Conservation (phyloP, 2,329 filamentous ascomycete species). For the Talaromyces sp. region DNA sequence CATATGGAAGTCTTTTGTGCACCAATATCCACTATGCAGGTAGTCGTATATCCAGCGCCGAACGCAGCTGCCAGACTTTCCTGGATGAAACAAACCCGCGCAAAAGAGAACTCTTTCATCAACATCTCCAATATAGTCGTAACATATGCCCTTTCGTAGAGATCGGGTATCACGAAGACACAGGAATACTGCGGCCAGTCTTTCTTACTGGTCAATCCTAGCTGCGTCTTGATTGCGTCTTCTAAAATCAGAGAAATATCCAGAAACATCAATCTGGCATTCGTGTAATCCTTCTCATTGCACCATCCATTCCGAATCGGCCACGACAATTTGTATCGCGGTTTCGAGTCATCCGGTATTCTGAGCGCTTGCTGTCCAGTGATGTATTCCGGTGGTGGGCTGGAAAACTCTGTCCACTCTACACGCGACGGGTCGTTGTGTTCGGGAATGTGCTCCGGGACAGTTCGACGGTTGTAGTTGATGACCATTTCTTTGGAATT, state of each 20-base stretch:
- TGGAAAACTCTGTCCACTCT: slow-evolving; percentile 84
- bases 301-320: slow-evolving; percentile 81
- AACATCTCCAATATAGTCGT: slow-evolving; percentile 79
- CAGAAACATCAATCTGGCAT: slow-evolving; percentile 74
- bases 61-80: slow-evolving; percentile 94
- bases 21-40: slow-evolving; percentile 93
- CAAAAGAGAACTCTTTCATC: slow-evolving; percentile 86
- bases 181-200: slow-evolving; percentile 90
- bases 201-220: slow-evolving; percentile 72
- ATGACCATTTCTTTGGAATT: slow-evolving; percentile 95
- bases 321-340: slow-evolving; percentile 90
- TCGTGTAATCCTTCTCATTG: slow-evolving; percentile 84
- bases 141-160: slow-evolving; percentile 93
- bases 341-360: slow-evolving; percentile 82
- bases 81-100: slow-evolving; percentile 87
- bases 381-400: slow-evolving; percentile 70
- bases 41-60: slow-evolving; percentile 88
- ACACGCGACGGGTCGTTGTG: slow-evolving; percentile 93
- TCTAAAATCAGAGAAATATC: slow-evolving; percentile 87
- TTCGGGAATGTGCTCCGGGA: slow-evolving; percentile 81
- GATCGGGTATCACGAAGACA: slow-evolving; percentile 93
- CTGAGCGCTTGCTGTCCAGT: slow-evolving; percentile 78
- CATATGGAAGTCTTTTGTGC: slow-evolving; percentile 97
- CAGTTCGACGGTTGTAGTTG: slow-evolving; percentile 84
- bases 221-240: slow-evolving; percentile 78